These are phyloP conservation scores for Scheffersomyces stambukii DNA, from an alignment of 1,139 yeast genomes.

Conservation along the genomic window DNA sequence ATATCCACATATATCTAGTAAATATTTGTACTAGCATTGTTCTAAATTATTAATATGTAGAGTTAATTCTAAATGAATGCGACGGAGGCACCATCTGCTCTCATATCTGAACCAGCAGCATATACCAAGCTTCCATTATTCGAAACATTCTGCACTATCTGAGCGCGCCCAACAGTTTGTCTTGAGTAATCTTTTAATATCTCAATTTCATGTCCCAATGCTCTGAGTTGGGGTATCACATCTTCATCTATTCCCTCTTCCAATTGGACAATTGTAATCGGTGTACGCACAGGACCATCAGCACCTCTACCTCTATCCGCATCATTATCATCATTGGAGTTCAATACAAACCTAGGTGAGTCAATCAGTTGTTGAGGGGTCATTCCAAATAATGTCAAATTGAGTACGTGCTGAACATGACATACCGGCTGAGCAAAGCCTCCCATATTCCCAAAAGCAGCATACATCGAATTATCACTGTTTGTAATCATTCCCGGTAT, in stretches of 20 bases:
- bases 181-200: slow-evolving; percentile 46
- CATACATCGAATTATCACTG: slow-evolving; percentile 45
- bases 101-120: slow-evolving; percentile 70
- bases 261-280: slow-evolving; percentile 54
- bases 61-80: slow-evolving; percentile 9
- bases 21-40: too few relatives aligned
- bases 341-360: slow-evolving; percentile 67
- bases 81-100: slow-evolving; percentile 80
- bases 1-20: too few relatives aligned
- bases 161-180: slow-evolving; percentile 65
- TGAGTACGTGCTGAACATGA: slow-evolving; percentile 73
- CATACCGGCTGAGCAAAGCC: slow-evolving; percentile 88
- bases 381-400: slow-evolving; percentile 58
- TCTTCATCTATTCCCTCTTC: slow-evolving; percentile 59
- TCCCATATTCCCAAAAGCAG: slow-evolving; percentile 82
- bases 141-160: slow-evolving; percentile 53
- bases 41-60: too few relatives aligned
- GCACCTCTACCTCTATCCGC: slow-evolving; percentile 58
- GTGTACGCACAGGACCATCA: slow-evolving; percentile 62
- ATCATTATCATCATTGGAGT: slow-evolving; percentile 43
- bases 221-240: slow-evolving; percentile 39
- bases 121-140: slow-evolving; percentile 42
- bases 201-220: slow-evolving; percentile 56
- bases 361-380: slow-evolving; percentile 75
- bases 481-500: slow-evolving; percentile 71